Evolutionary conservation across 352 stramenopile genomes (phyloP).

Genomic region (Phytopythium cucurbitacearum): DNA sequence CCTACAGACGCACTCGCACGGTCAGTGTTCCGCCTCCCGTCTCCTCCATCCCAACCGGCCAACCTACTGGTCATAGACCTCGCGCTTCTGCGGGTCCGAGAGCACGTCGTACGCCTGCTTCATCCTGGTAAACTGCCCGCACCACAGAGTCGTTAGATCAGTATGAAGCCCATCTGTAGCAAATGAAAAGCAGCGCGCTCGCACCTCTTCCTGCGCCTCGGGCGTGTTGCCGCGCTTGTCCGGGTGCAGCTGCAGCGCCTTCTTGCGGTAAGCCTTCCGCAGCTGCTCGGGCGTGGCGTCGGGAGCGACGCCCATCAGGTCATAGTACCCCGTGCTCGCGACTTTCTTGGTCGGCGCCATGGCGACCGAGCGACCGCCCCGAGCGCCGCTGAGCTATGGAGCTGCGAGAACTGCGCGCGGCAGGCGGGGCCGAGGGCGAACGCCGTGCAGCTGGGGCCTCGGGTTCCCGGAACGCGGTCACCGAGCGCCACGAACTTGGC

Average conservation of each 20-base stretch:
- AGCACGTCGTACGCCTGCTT: conserved; percentile 93
- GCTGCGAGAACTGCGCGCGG: no score
- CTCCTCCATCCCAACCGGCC: background rate
- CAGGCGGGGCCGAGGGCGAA: no score
- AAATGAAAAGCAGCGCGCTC: background rate
- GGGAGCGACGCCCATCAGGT: conserved; percentile 70
- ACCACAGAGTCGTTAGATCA: no score
- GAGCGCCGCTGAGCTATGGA: no score
- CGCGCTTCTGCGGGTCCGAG: conserved; percentile 79
- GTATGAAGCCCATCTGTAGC: background rate
- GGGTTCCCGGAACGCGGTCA: no score
- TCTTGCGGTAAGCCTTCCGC: conserved; percentile 91
- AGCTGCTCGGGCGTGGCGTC: conserved; percentile 82
- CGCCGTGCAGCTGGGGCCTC: no score
- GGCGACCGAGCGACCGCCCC: background rate
- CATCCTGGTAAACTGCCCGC: conserved; percentile 84
- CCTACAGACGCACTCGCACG: conserved; percentile 18
- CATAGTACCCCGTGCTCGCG: conserved; percentile 72
- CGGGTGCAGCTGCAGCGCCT: conserved; percentile 91
- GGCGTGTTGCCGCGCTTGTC: conserved; percentile 84
- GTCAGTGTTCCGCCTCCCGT: background rate
- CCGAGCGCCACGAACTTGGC: no score
- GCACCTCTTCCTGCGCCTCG: conserved; percentile 72
- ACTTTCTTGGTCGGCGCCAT: conserved; percentile 62
- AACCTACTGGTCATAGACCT: conserved; percentile 75